Evolutionary conservation across 805 yeast species (phyloP), one percentile per base, ranked within the genome.

Genomic region (Yamadazyma nakazawae): DNA sequence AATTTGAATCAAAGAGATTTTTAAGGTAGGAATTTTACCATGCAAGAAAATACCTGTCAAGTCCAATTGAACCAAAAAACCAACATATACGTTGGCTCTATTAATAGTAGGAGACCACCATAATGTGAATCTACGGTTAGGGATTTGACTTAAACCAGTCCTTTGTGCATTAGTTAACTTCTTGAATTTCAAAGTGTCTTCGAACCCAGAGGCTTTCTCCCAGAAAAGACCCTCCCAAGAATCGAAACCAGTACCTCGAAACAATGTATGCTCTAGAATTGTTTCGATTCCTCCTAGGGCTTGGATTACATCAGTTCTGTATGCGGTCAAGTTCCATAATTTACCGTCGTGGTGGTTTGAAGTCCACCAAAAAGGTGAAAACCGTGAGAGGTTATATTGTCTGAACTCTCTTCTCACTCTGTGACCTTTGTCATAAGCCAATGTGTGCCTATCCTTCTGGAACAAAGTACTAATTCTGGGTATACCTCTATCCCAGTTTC

Each of bases 81-180:
- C 99, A 47, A 94, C 97, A 61, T 94, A 94, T 21, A 94, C 98
- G 60, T 94, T 94, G 5, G 99, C 99, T 53, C 99, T 79, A 60
- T 94, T 94, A 57, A 94, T 94, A 0, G 99, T 94, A 5, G 99
- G 99, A 0, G 97, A 90, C 99, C 99, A 94, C 99, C 99, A 94
- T 26, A 94, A 70, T 0, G 99, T 94, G 62, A 94, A 94, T 39
- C 99, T 79, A 63, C 99, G 84, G 62, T 94, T 94, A 2, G 99
- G 99, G 59, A 94, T 92, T 68, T 94, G 99, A 60, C 95, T 88
- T 54, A 94, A 76, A 62, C 99, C 99, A 4, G 97, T 85, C 59
- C 99, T 76, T 72, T 94, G 99, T 1, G 99, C 99, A 66, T 92
- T 92, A 1, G 99, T 94, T 55, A 94, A 76, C 62, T 92, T 94